Evolutionary conservation across 2,329 filamentous ascomycete species (phyloP).

Genomic region (Aureobasidium subglaciale): DNA sequence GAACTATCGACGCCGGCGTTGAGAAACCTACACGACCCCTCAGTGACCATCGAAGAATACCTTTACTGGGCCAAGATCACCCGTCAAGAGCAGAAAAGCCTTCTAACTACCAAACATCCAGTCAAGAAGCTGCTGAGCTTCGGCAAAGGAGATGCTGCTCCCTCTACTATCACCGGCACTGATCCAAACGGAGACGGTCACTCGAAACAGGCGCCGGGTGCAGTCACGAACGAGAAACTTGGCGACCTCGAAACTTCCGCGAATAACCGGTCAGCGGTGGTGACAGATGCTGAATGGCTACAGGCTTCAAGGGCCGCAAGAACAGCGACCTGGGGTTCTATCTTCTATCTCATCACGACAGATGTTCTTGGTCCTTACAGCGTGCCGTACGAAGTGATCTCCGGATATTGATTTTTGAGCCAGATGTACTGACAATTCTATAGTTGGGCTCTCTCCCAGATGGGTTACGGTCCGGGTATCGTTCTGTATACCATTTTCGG

Average conservation of each 20-base stretch:
- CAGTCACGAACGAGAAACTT: background rate
- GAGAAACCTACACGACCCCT: conserved; percentile 20
- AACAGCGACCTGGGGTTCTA: conserved; percentile 29
- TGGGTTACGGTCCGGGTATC: conserved; percentile 32
- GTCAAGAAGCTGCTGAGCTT: conserved; percentile 13
- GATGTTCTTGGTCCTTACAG: conserved; percentile 35
- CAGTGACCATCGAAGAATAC: conserved; percentile 34
- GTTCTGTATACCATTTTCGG: conserved; percentile 33
- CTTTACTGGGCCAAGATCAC: conserved; percentile 33
- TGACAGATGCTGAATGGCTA: conserved; percentile 29
- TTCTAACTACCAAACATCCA: conserved; percentile 17
- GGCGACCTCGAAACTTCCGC: background rate
- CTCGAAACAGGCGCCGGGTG: background rate
- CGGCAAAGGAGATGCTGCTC: conserved; percentile 10
- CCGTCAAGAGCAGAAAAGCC: conserved; percentile 26
- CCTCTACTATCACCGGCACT: background rate
- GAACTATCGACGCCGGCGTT: background rate
- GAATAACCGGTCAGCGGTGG: background rate
- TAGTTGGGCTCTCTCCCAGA: conserved; percentile 26
- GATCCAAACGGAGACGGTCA: background rate
- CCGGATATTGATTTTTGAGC: background rate
- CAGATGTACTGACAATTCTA: background rate
- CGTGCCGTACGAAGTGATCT: conserved; percentile 25
- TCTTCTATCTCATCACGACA: conserved; percentile 41
- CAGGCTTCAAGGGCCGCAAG: conserved; percentile 29